Evolutionary conservation across 495 filamentous ascomycete species (phyloP).

Genomic region (Hypoxylon subgilvum): DNA sequence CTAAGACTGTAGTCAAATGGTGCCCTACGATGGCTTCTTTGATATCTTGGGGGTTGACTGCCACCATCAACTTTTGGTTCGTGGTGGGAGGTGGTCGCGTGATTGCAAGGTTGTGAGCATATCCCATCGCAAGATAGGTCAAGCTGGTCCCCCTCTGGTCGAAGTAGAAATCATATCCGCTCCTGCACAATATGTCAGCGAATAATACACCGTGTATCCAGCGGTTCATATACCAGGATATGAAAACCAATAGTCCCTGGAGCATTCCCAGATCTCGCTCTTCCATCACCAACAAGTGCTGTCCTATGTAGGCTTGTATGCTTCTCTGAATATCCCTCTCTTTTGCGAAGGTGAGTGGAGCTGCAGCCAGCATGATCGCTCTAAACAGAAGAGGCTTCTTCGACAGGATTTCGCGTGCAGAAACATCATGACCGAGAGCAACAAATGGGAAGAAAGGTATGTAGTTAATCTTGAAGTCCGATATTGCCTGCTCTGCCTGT

Average conservation of each 20-base stretch:
- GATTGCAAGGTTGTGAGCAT: constrained; percentile 46
- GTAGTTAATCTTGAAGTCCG: constrained; percentile 34
- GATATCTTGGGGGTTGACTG: constrained; percentile 16
- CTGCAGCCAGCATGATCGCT: constrained; percentile 37
- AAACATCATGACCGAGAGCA: constrained; percentile 33
- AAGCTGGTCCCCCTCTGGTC: constrained; percentile 40
- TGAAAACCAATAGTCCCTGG: constrained; percentile 42
- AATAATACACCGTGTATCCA: neutral
- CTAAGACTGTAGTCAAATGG: constrained; percentile 14
- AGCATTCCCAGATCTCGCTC: constrained; percentile 41
- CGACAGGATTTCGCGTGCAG: constrained; percentile 28
- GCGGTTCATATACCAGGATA: constrained; percentile 37
- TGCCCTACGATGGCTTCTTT: constrained; percentile 20
- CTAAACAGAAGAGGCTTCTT: constrained; percentile 43
- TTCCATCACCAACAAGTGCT: constrained; percentile 41
- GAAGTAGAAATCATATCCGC: constrained; percentile 33
- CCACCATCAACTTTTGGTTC: constrained; percentile 31
- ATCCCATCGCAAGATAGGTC: constrained; percentile 41
- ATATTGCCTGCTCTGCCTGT: constrained; percentile 41
- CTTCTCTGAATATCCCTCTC: constrained; percentile 37
- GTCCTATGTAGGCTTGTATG: constrained; percentile 42
- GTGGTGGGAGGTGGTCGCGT: constrained; percentile 28
- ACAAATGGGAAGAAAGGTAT: constrained; percentile 45
- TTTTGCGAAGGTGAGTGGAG: constrained; percentile 35
- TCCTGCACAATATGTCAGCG: constrained; percentile 19